Base-by-base conservation (phyloP, 441 rosid species). In the Jatropha multifida region DNA sequence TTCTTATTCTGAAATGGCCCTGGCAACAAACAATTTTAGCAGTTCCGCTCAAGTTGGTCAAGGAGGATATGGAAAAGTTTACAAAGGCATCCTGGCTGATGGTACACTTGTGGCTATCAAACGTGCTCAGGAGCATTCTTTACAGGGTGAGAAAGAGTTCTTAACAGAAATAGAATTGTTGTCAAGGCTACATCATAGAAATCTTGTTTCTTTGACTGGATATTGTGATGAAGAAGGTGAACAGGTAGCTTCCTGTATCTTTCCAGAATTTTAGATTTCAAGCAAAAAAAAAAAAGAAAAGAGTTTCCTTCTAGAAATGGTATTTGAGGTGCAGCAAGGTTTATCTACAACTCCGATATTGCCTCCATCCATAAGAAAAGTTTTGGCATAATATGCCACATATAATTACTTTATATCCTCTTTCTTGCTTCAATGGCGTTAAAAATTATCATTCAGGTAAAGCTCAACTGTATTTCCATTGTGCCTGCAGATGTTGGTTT, bases 1-100 rank as follows among this genome's bases (percentile, higher is more conserved):
- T 79, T 82, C 91, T 62, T 92, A 85, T 51, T 88, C 82, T 48
- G 99, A 96, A 78, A 75, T 94, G 85, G 90, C 96, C 71, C 51
- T 78, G 15, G 99, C 90, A 73, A 94, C 99, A 7, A 83, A 91
- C 82, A 87, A 84, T 83, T 96, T 96, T 67, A 72, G 73, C 79
- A 81, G 77, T 83, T 89, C 96, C 18, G 48, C 86, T 80, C 92
- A 90, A 85, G 89, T 89, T 73, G 99, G 99, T 72, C 94, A 90
- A 86, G 97, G 99, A 62, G 99, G 99, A 37, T 96, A 92, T 40
- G 99, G 99, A 74, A 96, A 85, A 81, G 99, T 96, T 73, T 92
- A 92, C 79, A 88, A 65, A 86, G 98, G 98, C 46, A 76, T 81
- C 52, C 84, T 96, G 65, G 84, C 84, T 40, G 92, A 88, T 78